Evolutionary conservation across 768 basidiomycete genomes (phyloP), one percentile per base, ranked within the genome.

Genomic region (Suillus bovinus): DNA sequence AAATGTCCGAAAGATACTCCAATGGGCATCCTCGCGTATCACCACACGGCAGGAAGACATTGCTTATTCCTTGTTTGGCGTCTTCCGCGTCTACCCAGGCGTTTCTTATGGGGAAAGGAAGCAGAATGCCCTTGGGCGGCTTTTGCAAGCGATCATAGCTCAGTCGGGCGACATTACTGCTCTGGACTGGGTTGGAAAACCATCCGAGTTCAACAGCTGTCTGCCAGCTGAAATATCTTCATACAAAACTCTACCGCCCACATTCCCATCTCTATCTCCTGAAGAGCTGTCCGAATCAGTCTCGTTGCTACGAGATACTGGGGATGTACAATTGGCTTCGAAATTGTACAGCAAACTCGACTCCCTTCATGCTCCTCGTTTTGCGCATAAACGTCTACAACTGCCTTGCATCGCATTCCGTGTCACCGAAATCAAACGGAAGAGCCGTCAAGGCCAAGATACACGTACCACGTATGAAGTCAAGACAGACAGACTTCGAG

Each of bases 51-150:
- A 31, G 20, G 29, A 52, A 20, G 49, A 50, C 49, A 20, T 50
- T 2, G 50, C 50, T 20, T 52, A 52, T 29, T 52, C 50, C 20
- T 52, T 52, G 14, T 54, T 54, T 54, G 53, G 53, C n/a, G 13
- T 54, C n/a, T 34, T 54, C 8, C 7, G 7, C 31, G 13, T 54
- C 33, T n/a, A 14, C 4, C 22, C 14, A 24, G 6, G 13, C 7
- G 46, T 47, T 14, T 7, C 8, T 13, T 22, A 11, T 34, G 53
- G 53, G 14, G 53, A 54, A 14, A 14, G 14, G 11, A 34, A 31
- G 29, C 50, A 52, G 11, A 20, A 13, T 1, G 50, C 50, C 17
- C 29, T 52, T 27, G 50, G 50, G 53, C n/a, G 53, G 53, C 53
- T 54, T 33, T 54, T 54, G 53, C n/a, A 54, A 34, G 33, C 14